Percentiles rank a stretch among this genome's conserved stretches.
Evolutionary conservation across 331 rosid genomes (phyloP).

Genomic region (Rosa hybrid): DNA sequence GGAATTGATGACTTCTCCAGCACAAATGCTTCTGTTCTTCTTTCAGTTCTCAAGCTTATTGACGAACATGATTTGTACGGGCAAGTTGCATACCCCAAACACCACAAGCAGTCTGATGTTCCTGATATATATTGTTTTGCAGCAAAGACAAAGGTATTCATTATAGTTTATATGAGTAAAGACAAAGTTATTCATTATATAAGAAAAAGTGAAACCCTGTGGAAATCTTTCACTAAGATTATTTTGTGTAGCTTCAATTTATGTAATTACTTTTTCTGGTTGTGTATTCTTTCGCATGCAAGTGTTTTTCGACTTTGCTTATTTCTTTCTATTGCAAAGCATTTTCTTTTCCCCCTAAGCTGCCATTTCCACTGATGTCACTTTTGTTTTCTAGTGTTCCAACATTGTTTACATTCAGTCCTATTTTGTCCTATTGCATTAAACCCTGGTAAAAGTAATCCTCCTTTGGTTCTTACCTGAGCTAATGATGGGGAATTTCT

Average conservation of each 20-base stretch:
- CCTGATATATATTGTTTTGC: slow-evolving; percentile 97
- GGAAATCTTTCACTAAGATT: background rate
- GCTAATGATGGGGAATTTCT: background rate
- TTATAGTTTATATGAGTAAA: slow-evolving; percentile 27
- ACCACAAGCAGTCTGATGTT: slow-evolving; percentile 94
- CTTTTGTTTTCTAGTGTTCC: background rate
- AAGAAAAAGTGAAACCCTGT: background rate
- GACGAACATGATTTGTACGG: slow-evolving; percentile 97
- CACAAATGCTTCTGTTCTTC: too few relatives aligned
- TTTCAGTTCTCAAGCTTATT: slow-evolving; percentile 61
- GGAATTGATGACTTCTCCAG: too few relatives aligned
- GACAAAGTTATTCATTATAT: slow-evolving; percentile 67
- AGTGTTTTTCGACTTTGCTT: background rate
- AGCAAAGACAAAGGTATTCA: slow-evolving; percentile 90
- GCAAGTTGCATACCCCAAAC: slow-evolving; percentile 99
- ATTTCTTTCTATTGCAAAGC: background rate
- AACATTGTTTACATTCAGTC: background rate
- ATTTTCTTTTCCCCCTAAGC: background rate
- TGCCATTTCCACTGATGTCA: background rate
- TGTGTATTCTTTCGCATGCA: background rate
- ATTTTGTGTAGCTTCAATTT: background rate
- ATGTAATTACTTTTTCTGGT: background rate
- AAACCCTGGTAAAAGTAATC: background rate
- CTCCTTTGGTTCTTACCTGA: background rate
- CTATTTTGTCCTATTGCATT: background rate